Conservation (phyloP, 2,329 filamentous ascomycete genomes). For the Chaetomium sp. region DNA sequence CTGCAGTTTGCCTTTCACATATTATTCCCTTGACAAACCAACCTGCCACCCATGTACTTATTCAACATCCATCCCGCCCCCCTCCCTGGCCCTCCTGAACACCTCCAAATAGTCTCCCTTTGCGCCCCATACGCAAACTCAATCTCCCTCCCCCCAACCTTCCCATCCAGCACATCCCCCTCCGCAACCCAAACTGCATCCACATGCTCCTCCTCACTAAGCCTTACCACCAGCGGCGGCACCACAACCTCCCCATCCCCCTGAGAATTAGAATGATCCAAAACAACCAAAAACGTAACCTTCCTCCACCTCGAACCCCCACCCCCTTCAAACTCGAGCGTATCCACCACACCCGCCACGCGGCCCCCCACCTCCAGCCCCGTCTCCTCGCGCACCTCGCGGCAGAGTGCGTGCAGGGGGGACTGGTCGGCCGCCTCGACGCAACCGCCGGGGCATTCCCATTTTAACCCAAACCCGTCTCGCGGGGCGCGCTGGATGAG, state of each 20-base stretch:
- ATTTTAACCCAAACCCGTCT: slow-evolving; percentile 31
- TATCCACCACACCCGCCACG: background rate
- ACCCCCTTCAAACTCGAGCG: slow-evolving; percentile 23
- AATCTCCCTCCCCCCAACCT: slow-evolving; percentile 22
- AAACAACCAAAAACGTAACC: slow-evolving; percentile 28
- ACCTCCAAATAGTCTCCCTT: slow-evolving; percentile 21
- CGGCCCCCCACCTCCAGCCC: slow-evolving; percentile 19
- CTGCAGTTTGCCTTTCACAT: background rate
- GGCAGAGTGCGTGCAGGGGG: slow-evolving; percentile 22
- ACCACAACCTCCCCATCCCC: background rate
- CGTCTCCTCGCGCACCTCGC: slow-evolving; percentile 32
- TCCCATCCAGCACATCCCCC: slow-evolving; percentile 18
- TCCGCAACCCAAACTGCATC: slow-evolving; percentile 27
- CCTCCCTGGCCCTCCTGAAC: background rate
- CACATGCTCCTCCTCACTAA: slow-evolving; percentile 28
- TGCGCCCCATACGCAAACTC: slow-evolving; percentile 29
- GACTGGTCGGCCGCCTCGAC: slow-evolving; percentile 26
- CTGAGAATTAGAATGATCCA: background rate
- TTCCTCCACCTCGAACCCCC: slow-evolving; percentile 22
- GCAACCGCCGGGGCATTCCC: slow-evolving; percentile 32
- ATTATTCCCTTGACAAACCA: background rate
- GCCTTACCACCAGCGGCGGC: slow-evolving; percentile 3
- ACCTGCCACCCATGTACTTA: background rate
- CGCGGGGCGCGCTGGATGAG: slow-evolving; percentile 33
- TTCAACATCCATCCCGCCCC: background rate